Percentiles rank a stretch among this genome's conserved stretches.
Evolutionary conservation across 1,284 basidiomycete genomes (phyloP).

Genomic region (Sporisorium scitamineum): DNA sequence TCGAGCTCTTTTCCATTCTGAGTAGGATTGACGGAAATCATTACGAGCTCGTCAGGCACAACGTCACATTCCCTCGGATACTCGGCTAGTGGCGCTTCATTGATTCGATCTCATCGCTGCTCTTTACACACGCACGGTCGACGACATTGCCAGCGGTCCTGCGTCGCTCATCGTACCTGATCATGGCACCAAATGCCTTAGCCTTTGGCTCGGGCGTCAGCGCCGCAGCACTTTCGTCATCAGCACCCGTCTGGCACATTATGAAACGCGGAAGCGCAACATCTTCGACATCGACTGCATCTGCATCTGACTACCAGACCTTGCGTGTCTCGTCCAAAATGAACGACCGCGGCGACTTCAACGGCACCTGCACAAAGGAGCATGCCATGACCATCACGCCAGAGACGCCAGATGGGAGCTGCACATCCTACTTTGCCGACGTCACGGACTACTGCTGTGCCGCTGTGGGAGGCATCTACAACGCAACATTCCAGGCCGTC

Average conservation of each 20-base stretch:
- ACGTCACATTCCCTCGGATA: background rate
- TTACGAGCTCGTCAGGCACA: background rate
- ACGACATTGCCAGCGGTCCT: background rate
- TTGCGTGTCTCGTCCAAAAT: slow-evolving; percentile 42
- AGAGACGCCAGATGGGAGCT: slow-evolving; percentile 48
- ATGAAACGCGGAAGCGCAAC: slow-evolving; percentile 11
- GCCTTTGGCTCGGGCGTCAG: slow-evolving; percentile 9
- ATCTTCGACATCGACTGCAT: slow-evolving; percentile 9
- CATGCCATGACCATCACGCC: slow-evolving; percentile 46
- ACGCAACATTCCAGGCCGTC: slow-evolving; percentile 33
- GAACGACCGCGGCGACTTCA: slow-evolving; percentile 51
- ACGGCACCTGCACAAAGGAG: slow-evolving; percentile 43
- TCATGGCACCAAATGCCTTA: slow-evolving; percentile 26
- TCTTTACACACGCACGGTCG: background rate
- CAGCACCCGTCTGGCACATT: slow-evolving; percentile 14
- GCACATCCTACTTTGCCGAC: slow-evolving; percentile 51
- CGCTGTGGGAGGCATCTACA: slow-evolving; percentile 53
- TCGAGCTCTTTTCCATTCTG: background rate
- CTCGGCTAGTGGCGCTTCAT: background rate
- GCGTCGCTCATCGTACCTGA: background rate
- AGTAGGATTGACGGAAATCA: background rate
- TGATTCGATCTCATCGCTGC: background rate
- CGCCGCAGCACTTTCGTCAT: slow-evolving; percentile 11
- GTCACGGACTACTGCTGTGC: slow-evolving; percentile 61
- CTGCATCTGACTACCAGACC: slow-evolving; percentile 18